phyloP scores from a whole-genome alignment of 2,329 filamentous ascomycete genomes.

The Exophiala oligosperma region DNA sequence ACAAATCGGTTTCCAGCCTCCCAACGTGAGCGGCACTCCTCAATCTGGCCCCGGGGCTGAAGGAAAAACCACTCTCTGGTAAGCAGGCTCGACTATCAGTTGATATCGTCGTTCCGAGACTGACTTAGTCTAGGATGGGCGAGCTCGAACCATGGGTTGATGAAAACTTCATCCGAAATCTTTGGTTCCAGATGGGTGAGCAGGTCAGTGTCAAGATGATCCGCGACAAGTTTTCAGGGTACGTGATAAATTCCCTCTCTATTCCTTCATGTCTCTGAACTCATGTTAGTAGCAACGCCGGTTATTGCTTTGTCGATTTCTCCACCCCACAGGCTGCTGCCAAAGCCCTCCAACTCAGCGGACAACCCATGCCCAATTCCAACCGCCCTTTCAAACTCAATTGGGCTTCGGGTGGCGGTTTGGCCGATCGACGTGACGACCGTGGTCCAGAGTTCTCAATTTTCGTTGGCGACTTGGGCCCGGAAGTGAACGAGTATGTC shows the following conservation, averaged over 20 bases:
- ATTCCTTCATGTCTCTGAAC: conserved; percentile 25
- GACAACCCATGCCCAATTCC: conserved; percentile 86
- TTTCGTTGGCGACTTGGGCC: conserved; percentile 95
- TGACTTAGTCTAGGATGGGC: conserved; percentile 73
- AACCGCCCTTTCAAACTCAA: conserved; percentile 97
- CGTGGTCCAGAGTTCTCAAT: conserved; percentile 95
- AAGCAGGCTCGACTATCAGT: conserved; percentile 31
- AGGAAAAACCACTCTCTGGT: conserved; percentile 59
- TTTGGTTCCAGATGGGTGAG: conserved; percentile 92
- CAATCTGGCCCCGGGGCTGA: conserved; percentile 52
- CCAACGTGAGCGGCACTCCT: conserved; percentile 44
- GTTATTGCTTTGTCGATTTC: conserved; percentile 99
- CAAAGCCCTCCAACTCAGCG: conserved; percentile 89
- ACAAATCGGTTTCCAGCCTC: conserved; percentile 52
- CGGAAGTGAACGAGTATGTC: conserved; percentile 98
- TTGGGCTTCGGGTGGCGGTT: conserved; percentile 95
- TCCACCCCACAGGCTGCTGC: conserved; percentile 76
- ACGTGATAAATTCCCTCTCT: conserved; percentile 39
- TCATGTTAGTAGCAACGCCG: conserved; percentile 73
- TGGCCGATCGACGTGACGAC: conserved; percentile 93
- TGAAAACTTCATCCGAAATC: conserved; percentile 94
- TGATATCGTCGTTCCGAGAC: neutral
- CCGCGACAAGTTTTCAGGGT: conserved; percentile 98
- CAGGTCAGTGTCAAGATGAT: conserved; percentile 99
- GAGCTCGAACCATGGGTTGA: conserved; percentile 99